Evolutionary conservation across 768 basidiomycete genomes (phyloP).

Genomic region (Crucibulum laeve): DNA sequence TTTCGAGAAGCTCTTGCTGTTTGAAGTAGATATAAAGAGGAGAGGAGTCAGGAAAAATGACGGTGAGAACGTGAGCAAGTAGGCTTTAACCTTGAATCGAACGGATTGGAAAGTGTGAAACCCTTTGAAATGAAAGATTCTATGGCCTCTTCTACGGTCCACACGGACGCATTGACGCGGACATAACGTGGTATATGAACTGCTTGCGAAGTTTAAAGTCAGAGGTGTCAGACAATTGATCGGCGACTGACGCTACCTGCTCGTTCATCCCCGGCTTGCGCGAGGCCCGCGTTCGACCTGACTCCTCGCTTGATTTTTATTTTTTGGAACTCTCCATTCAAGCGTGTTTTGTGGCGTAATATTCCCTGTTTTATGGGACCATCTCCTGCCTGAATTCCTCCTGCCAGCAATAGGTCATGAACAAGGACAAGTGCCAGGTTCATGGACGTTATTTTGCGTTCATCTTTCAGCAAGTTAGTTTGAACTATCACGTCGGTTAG

Average conservation of each 20-base stretch:
- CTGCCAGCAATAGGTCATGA: conserved; percentile 82
- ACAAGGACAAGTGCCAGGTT: conserved; percentile 83
- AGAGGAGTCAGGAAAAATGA: conserved; percentile 3
- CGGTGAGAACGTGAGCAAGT: conserved; percentile 10
- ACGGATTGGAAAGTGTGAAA: conserved; percentile 47
- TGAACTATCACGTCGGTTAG: conserved; percentile 65
- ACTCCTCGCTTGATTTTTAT: conserved; percentile 75
- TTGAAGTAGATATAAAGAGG: conserved; percentile 6
- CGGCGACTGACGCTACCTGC: conserved; percentile 41
- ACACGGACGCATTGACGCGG: conserved; percentile 72
- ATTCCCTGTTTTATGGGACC: conserved; percentile 88
- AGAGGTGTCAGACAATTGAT: not conserved
- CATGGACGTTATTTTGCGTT: conserved; percentile 71
- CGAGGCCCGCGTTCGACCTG: conserved; percentile 61
- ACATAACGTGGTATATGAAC: conserved; percentile 80
- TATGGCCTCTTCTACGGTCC: conserved; percentile 64
- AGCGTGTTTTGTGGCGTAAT: conserved; percentile 82
- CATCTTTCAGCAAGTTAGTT: conserved; percentile 67
- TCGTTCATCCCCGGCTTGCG: conserved; percentile 52
- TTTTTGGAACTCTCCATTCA: conserved; percentile 82
- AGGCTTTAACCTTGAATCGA: conserved; percentile 54
- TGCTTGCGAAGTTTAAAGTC: conserved; percentile 17
- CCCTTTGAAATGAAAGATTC: conserved; percentile 51
- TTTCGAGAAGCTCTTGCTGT: conserved; percentile 58
- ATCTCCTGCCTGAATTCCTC: conserved; percentile 87